phyloP scores from a whole-genome alignment of 352 stramenopile genomes.

The Pythium aquatile region DNA sequence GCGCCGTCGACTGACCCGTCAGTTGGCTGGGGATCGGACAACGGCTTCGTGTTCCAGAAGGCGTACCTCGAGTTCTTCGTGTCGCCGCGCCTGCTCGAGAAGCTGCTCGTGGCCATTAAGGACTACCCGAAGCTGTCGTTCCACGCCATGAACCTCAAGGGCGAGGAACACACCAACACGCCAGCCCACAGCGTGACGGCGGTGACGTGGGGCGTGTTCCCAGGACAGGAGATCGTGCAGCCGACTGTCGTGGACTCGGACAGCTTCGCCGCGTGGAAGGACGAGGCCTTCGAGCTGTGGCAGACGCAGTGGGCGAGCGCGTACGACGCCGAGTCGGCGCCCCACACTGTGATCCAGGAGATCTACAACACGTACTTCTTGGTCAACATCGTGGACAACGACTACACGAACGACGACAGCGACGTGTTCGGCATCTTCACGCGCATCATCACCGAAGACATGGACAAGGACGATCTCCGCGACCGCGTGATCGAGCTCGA shows the following conservation, averaged over 20 bases:
- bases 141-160: slow-evolving; percentile 68
- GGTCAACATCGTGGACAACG: slow-evolving; percentile 98
- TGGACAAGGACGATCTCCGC: slow-evolving; percentile 75
- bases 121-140: slow-evolving; percentile 79
- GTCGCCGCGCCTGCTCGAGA: slow-evolving; percentile 72
- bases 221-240: slow-evolving; percentile 91
- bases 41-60: slow-evolving; percentile 98
- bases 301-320: slow-evolving; percentile 95
- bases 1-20: slow-evolving; percentile 82
- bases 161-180: slow-evolving; percentile 74
- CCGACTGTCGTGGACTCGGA: slow-evolving; percentile 97
- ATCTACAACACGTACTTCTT: slow-evolving; percentile 97
- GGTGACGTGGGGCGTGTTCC: slow-evolving; percentile 98
- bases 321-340: slow-evolving; percentile 87
- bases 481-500: slow-evolving; percentile 69
- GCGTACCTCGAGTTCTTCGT: slow-evolving; percentile 99
- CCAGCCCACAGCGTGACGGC: slow-evolving; percentile 89
- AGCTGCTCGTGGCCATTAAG: slow-evolving; percentile 52
- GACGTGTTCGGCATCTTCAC: slow-evolving; percentile 86
- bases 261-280: slow-evolving; percentile 93
- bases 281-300: slow-evolving; percentile 98
- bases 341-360: slow-evolving; percentile 60
- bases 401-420: slow-evolving; percentile 89
- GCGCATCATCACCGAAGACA: slow-evolving; percentile 77
- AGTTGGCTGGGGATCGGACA: slow-evolving; percentile 95